These are phyloP conservation scores for Penicillium sp. DNA, from an alignment of 2,329 filamentous ascomycete species.

Conservation along the genomic window DNA sequence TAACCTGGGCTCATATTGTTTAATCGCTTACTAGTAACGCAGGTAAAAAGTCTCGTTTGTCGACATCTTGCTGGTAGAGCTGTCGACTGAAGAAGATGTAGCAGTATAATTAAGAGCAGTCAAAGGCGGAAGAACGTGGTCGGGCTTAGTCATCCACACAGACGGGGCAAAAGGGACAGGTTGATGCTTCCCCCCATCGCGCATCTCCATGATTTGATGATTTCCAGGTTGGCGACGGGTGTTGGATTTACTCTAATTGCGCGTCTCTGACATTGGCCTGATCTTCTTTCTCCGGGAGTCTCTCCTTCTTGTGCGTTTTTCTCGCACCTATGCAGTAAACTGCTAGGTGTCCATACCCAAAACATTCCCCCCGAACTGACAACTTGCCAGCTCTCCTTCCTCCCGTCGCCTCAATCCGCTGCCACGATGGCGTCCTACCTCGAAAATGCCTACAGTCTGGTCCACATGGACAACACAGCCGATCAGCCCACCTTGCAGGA, in stretches of 20 bases:
- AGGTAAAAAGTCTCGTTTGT: conserved; percentile 87
- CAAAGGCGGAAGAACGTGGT: conserved; percentile 23
- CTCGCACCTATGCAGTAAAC: conserved; percentile 24
- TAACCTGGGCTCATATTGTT: conserved; percentile 30
- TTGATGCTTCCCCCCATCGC: conserved; percentile 37
- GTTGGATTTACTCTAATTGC: conserved; percentile 31
- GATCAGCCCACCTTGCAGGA: conserved; percentile 89
- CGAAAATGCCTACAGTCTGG: conserved; percentile 92
- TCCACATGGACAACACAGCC: conserved; percentile 95
- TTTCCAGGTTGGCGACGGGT: conserved; percentile 38
- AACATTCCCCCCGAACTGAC: conserved; percentile 35
- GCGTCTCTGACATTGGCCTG: conserved; percentile 24
- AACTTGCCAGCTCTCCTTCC: conserved; percentile 34
- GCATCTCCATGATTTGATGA: conserved; percentile 34
- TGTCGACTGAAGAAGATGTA: background rate
- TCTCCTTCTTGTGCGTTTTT: conserved; percentile 8
- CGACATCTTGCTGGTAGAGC: conserved; percentile 53
- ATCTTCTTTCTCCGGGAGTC: conserved; percentile 27
- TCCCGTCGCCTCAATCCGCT: conserved; percentile 23
- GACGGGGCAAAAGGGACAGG: conserved; percentile 44
- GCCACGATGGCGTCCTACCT: conserved; percentile 87
- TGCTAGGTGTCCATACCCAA: conserved; percentile 24
- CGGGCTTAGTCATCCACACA: conserved; percentile 50
- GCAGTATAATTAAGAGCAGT: background rate
- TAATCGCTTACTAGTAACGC: conserved; percentile 80